These are phyloP conservation scores for Rhynchosporium graminicola DNA, from an alignment of 2,329 filamentous ascomycete species.

Conservation along the genomic window DNA sequence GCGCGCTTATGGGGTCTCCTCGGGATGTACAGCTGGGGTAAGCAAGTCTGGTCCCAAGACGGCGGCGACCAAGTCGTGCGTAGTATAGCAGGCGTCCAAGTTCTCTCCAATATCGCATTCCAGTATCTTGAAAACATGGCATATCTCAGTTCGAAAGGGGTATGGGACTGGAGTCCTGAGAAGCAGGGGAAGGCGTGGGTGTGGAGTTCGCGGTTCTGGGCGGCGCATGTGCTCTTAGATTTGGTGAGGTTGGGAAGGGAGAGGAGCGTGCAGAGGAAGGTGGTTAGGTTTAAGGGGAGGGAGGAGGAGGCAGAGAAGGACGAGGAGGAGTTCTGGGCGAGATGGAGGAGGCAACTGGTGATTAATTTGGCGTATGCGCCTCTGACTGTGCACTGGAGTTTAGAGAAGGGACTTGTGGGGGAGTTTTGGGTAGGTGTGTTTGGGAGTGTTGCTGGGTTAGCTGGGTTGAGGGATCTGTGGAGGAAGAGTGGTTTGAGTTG, in stretches of 20 bases:
- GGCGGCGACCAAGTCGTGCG: slow-evolving; percentile 47
- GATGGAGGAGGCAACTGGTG: slow-evolving; percentile 66
- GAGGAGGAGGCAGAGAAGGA: slow-evolving; percentile 41
- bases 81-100: slow-evolving; percentile 65
- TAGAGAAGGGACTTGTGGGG: slow-evolving; percentile 63
- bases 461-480: slow-evolving; percentile 49
- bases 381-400: slow-evolving; percentile 80
- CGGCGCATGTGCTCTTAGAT: slow-evolving; percentile 74
- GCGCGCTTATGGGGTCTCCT: slow-evolving; percentile 75
- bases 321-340: slow-evolving; percentile 38
- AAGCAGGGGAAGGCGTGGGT: slow-evolving; percentile 62
- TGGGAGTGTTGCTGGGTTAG: slow-evolving; percentile 52
- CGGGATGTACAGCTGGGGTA: slow-evolving; percentile 69
- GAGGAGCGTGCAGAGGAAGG: slow-evolving; percentile 38
- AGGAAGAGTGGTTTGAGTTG: slow-evolving; percentile 32
- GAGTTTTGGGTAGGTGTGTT: slow-evolving; percentile 59
- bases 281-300: slow-evolving; percentile 36
- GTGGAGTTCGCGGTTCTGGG: slow-evolving; percentile 81
- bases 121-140: slow-evolving; percentile 83
- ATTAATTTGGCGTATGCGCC: slow-evolving; percentile 78
- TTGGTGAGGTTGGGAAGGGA: slow-evolving; percentile 59
- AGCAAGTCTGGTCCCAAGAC: slow-evolving; percentile 44
- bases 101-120: slow-evolving; percentile 67
- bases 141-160: slow-evolving; percentile 72
- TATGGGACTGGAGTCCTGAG: slow-evolving; percentile 60